Conservation (phyloP, 371 early-diverging fungal genomes). For the Caulochytrium protostelioides region DNA sequence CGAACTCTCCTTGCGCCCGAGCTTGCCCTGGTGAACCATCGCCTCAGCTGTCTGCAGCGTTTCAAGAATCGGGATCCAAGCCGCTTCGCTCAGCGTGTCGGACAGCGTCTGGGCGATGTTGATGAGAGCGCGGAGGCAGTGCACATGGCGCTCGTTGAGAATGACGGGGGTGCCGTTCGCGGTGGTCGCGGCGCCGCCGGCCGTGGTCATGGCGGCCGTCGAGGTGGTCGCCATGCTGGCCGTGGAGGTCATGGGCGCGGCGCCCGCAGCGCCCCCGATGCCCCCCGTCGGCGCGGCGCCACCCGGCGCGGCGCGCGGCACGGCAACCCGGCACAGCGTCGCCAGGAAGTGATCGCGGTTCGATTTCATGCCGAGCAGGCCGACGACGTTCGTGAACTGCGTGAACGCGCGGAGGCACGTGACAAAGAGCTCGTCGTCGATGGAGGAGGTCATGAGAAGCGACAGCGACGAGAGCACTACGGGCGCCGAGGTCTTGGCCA, state of each 20-base stretch:
- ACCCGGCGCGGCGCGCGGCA: slow-evolving; percentile 17
- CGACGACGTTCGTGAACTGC: slow-evolving; percentile 57
- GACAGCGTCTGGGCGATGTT: slow-evolving; percentile 50
- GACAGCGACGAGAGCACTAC: slow-evolving; percentile 59
- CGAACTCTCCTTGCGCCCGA: slow-evolving; percentile 16
- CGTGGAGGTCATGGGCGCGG: not conserved
- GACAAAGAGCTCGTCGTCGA: slow-evolving; percentile 71
- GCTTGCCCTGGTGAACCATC: slow-evolving; percentile 21
- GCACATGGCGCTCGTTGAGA: slow-evolving; percentile 53
- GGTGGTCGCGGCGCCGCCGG: slow-evolving; percentile 21
- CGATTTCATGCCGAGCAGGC: slow-evolving; percentile 50
- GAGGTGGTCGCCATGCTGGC: not conserved
- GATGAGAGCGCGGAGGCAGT: slow-evolving; percentile 49
- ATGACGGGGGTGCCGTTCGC: slow-evolving; percentile 6
- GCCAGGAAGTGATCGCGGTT: slow-evolving; percentile 70
- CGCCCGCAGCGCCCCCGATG: slow-evolving; percentile 2
- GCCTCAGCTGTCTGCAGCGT: slow-evolving; percentile 70
- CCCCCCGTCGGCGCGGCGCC: slow-evolving; percentile 10
- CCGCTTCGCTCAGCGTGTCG: slow-evolving; percentile 39
- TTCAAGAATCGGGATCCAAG: slow-evolving; percentile 73
- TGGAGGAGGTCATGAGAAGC: slow-evolving; percentile 43
- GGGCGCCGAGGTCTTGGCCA: slow-evolving; percentile 64
- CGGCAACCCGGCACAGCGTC: slow-evolving; percentile 44
- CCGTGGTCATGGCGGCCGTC: slow-evolving; percentile 11
- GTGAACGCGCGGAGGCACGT: slow-evolving; percentile 45